Percentiles rank a stretch among this genome's conserved stretches.
Evolutionary conservation across 192 early-diverging fungal genomes (phyloP).

Genomic region (Coemansia sp.): DNA sequence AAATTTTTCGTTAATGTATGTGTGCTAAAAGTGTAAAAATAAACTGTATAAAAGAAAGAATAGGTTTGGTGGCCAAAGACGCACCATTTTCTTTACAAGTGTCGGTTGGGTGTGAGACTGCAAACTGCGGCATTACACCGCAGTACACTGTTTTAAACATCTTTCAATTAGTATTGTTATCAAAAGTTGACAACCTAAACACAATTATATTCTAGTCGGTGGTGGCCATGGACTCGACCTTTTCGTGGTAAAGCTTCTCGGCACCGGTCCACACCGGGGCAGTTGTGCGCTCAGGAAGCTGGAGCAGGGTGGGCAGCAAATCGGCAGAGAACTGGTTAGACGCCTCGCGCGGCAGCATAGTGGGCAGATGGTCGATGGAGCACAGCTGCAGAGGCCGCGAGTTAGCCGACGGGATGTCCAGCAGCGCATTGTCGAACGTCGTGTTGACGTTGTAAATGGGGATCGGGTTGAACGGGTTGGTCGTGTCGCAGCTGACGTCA

Average conservation of each 20-base stretch:
- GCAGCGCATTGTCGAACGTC: conserved; percentile 90
- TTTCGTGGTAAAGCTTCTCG: conserved; percentile 80
- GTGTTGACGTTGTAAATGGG: conserved; percentile 91
- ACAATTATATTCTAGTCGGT: conserved; percentile 20
- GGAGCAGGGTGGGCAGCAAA: conserved; percentile 80
- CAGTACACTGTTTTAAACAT: not conserved
- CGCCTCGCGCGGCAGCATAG: conserved; percentile 88
- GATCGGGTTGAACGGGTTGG: conserved; percentile 97
- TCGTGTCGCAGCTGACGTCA: conserved; percentile 96
- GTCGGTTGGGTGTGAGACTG: not conserved
- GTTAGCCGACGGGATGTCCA: conserved; percentile 60
- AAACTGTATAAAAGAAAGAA: not conserved
- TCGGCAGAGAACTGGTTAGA: conserved; percentile 86
- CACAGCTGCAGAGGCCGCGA: conserved; percentile 79
- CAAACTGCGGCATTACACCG: not conserved
- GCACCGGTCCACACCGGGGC: conserved; percentile 81
- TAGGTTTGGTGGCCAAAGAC: not conserved
- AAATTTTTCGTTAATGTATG: not conserved
- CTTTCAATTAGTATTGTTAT: too few species aligned
- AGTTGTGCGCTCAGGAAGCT: conserved; percentile 63
- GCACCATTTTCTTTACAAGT: not conserved
- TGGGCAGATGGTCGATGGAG: conserved; percentile 96
- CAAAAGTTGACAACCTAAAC: not conserved
- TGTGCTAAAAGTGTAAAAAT: not conserved
- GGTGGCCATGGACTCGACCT: conserved; percentile 63